Evolutionary conservation across 352 stramenopile species (phyloP).

Genomic region (Pythium grandisporangium): DNA sequence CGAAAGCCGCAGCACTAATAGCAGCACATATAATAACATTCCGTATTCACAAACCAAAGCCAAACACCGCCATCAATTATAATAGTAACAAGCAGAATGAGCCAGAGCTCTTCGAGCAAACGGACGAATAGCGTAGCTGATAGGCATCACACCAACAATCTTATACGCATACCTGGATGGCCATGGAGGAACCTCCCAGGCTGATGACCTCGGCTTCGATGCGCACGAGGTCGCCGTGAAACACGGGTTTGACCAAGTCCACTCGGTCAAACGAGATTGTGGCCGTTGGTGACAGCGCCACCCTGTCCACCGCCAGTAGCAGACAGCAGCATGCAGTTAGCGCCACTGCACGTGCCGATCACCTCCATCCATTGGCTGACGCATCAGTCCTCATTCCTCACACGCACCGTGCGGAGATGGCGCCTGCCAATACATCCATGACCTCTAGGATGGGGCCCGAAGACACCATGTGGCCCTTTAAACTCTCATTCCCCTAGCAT

Average conservation of each 20-base stretch:
- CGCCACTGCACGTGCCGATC: no score
- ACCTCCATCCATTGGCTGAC: no score
- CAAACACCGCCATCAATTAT: no score
- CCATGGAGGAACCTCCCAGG: slow-evolving; percentile 18
- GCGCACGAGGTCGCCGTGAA: slow-evolving; percentile 24
- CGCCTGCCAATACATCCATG: slow-evolving; percentile 21
- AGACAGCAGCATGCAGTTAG: no score
- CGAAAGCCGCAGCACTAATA: slow-evolving; percentile 19
- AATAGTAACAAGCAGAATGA: no score
- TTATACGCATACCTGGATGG: no score
- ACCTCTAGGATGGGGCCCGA: slow-evolving; percentile 22
- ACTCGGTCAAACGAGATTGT: slow-evolving; percentile 28
- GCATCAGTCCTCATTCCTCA: background rate
- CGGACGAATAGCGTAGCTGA: no score
- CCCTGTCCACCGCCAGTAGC: slow-evolving; percentile 6
- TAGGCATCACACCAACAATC: no score
- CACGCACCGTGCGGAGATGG: slow-evolving; percentile 16
- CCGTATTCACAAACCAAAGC: no score
- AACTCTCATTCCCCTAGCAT: slow-evolving; percentile 19
- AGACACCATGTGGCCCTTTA: slow-evolving; percentile 19
- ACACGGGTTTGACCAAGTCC: slow-evolving; percentile 20
- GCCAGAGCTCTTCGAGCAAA: no score
- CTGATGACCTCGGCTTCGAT: slow-evolving; percentile 19
- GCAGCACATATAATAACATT: no score
- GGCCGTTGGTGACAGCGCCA: slow-evolving; percentile 9